Base-by-base conservation (phyloP, 108 stramenopile genomes). In the Nitzschia sp. region DNA sequence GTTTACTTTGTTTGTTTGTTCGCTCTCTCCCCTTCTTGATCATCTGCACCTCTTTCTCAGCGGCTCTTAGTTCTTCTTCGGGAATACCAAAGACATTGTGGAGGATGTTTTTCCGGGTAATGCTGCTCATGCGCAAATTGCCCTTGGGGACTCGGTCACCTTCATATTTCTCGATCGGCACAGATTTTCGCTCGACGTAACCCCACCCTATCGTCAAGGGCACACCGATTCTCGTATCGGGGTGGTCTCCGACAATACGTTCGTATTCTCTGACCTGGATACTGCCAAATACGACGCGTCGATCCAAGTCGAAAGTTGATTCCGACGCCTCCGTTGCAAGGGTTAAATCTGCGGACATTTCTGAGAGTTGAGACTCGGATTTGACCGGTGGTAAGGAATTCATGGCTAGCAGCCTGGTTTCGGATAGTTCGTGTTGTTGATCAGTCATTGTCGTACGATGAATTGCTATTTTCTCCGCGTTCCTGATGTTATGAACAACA, bases 131-230 rank as follows among this genome's bases (percentile, higher is more conserved):
- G 17, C 72, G 69, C 9, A 72, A 35, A 8, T 35, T 63, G 45
- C 56, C 53, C 52, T 68, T 70, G 23, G 50, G 64, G n/a, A 77
- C 48, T 8, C 75, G 76, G n/a, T 74, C 52, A 9, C 9, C 29
- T 45, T 90, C 89, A 53, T 83, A 90, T 22, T 71, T 60, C 2
- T 85, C 80, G 19, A 90, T 41, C 21, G 66, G 53, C 6, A 69
- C 44, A 15, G 45, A 23, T 34, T 61, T 57, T 0, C 69, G 52
- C 22, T 87, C 85, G 8, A 56, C 25, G 45, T 74, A 90, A 5
- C 60, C 74, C 84, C 85, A 87, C 11, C 80, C 84, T n/a, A 90
- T 45, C 0, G 76, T 30, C 8, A 90, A 23, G 0, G 89, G 85
- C 2, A 81, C 78, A 17, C 89, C 89, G 13, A 80, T 78, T 38